Evolutionary conservation across 1,284 basidiomycete species (phyloP), one percentile per base, ranked within the genome.

Genomic region (Ustanciosporium gigantosporum): DNA sequence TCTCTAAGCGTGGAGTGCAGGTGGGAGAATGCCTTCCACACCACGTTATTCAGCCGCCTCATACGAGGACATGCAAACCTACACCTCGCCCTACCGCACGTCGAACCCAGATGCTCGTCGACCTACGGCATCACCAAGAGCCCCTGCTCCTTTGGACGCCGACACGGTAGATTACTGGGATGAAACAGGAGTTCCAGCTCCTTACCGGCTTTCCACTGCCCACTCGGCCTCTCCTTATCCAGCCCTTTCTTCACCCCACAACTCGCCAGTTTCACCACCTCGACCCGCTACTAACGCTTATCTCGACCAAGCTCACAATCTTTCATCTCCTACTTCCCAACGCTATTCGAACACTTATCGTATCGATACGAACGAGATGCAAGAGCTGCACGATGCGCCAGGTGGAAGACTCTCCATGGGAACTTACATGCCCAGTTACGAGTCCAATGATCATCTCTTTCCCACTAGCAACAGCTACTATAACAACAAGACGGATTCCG

Each of bases 91-190:
- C n/a, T n/a, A n/a, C n/a, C n/a, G n/a, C n/a, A n/a, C n/a, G n/a
- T n/a, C n/a, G n/a, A n/a, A n/a, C n/a, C n/a, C n/a, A n/a, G n/a
- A n/a, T n/a, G n/a, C n/a, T n/a, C n/a, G n/a, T n/a, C n/a, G n/a
- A n/a, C n/a, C n/a, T n/a, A n/a, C n/a, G n/a, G n/a, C n/a, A n/a
- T n/a, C n/a, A n/a, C n/a, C n/a, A n/a, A n/a, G n/a, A n/a, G n/a
- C 39, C 1, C 14, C 8, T 5, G 21, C 36, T 2, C 25, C 36
- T 5, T n/a, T 66, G 13, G 66, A 68, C 29, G 36, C 51, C 22
- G 66, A 68, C 37, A 66, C 49, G 2, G 41, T 37, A 34, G 66
- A 68, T 44, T 68, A 65, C 44, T 65, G 35, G 22, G 62, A 68
- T 35, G 52, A 51, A 21, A 29, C 40, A 0, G 43, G 41, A 7